A percentile compares a stretch with the other conserved stretches of the same genome.
Evolutionary conservation across 163 green algal genomes (phyloP).

Genomic region (Scenedesmus sp.): DNA sequence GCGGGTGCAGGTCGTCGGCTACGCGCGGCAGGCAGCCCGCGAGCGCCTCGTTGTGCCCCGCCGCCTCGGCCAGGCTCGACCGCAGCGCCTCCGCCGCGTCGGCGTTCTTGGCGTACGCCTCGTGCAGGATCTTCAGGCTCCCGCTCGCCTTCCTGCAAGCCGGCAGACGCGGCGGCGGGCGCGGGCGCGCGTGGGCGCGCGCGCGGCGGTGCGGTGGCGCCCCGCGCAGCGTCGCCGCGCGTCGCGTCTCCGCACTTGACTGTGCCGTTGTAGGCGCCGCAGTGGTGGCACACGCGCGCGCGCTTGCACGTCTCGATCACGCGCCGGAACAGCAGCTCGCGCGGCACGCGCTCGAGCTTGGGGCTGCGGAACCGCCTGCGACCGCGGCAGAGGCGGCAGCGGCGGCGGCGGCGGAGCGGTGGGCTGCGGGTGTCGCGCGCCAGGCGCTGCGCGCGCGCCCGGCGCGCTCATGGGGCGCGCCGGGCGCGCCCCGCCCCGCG

Average conservation of each 20-base stretch:
- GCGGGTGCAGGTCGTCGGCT: slow-evolving; percentile 94
- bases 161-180: not conserved
- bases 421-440: not conserved
- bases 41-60: slow-evolving; percentile 85
- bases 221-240: not conserved
- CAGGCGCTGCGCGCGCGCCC: too few species aligned
- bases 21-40: slow-evolving; percentile 47
- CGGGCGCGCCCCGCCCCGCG: not conserved
- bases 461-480: too few species aligned
- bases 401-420: not conserved
- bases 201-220: not conserved
- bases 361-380: slow-evolving; percentile 76
- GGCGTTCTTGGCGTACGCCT: slow-evolving; percentile 80
- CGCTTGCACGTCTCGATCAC: slow-evolving; percentile 88
- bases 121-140: slow-evolving; percentile 94
- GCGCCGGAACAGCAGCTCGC: slow-evolving; percentile 79
- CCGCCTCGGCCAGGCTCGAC: slow-evolving; percentile 62
- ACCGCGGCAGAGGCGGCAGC: not conserved
- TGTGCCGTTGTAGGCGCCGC: slow-evolving; percentile 73
- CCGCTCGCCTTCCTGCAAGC: slow-evolving; percentile 79
- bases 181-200: not conserved
- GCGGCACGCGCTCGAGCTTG: slow-evolving; percentile 80
- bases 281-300: slow-evolving; percentile 83
- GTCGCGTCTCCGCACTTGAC: slow-evolving; percentile 59
- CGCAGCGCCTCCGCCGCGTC: slow-evolving; percentile 15